Evolutionary conservation across 1,284 basidiomycete genomes (phyloP), one percentile per base, ranked within the genome.

Genomic region (Ustilago crameri): DNA sequence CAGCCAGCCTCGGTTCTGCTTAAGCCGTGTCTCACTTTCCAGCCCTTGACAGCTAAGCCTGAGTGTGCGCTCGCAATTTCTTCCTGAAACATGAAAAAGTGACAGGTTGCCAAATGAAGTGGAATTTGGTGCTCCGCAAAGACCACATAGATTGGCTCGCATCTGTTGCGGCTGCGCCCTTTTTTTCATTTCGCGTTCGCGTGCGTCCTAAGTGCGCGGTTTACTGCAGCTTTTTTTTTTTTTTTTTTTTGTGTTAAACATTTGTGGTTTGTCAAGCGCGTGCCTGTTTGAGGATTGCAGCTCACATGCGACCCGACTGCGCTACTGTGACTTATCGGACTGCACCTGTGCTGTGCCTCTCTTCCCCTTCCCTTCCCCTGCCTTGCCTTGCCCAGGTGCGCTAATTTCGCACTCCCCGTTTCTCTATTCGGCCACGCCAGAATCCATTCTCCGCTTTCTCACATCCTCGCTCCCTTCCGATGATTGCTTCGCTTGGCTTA

Each of bases 1-100:
- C 55, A 51, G 56, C 56, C 49, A 42, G 30, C 27, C 50, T 59
- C 56, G 56, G 34, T 51, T 59, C 30, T 24, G 56, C 26, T 1
- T 24, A 51, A 40, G 56, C 56, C 56, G 37, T 30, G 56, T 48
- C 44, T 52, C 56, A 59, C 49, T 51, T 35, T 27, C 9, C 12
- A 30, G 24, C 22, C 43, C 10, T 42, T 51, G 47, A 56, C 46
- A 56, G 54, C 27, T 30, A 24, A 24, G 10, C 5, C 5, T 20
- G 37, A 35, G 22, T 49, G 22, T 22, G 18, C 18, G 12, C 14
- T 34, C 30, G n/a, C 20, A 17, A 35, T 50, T 57, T 57, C 55
- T 51, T 58, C 47, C 55, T 50, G 47, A 50, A 49, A 50, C 55
- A 44, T 35, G 17, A 15, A 7, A 38, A 38, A 9, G 7, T 38